Evolutionary conservation across 805 yeast genomes (phyloP).

Genomic region (Ogataea henricii): DNA sequence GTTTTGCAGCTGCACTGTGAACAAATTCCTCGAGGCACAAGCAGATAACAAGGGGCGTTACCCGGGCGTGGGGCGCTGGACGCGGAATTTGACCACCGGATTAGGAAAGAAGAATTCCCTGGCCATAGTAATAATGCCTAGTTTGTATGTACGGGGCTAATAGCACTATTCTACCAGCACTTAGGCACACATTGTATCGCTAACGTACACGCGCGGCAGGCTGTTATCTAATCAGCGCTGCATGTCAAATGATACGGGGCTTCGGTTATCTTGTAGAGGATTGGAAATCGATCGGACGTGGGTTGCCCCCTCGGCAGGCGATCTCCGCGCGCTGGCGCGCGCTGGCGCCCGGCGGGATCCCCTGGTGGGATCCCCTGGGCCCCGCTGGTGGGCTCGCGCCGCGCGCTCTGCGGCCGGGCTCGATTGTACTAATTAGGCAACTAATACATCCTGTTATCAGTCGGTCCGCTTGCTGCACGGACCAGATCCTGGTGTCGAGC

Average conservation of each 20-base stretch:
- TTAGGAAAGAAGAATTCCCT: not conserved
- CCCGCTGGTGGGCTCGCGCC: not conserved
- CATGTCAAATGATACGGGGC: slow-evolving; percentile 3
- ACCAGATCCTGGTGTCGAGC: not conserved
- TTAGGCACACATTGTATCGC: slow-evolving; percentile 2
- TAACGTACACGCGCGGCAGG: slow-evolving; percentile 1
- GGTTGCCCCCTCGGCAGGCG: not conserved
- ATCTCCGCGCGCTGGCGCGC: not conserved
- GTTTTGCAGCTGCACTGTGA: not conserved
- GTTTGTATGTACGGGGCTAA: slow-evolving; percentile 1
- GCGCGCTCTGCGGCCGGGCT: not conserved
- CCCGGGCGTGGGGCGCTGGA: not conserved
- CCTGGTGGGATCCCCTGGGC: not conserved
- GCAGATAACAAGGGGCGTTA: not conserved
- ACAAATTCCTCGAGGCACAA: not conserved
- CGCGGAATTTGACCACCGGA: slow-evolving; percentile 1
- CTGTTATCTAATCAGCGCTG: slow-evolving; percentile 4
- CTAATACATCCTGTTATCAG: not conserved
- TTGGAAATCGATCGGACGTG: not conserved
- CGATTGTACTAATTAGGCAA: slow-evolving; percentile 4
- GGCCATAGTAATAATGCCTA: not conserved
- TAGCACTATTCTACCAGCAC: not conserved
- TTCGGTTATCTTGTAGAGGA: slow-evolving; percentile 4
- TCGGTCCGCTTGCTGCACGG: not conserved
- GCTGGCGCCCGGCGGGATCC: not conserved